Conservation (phyloP, 108 stramenopile species). For the Cyclostephanos tholiformis region DNA sequence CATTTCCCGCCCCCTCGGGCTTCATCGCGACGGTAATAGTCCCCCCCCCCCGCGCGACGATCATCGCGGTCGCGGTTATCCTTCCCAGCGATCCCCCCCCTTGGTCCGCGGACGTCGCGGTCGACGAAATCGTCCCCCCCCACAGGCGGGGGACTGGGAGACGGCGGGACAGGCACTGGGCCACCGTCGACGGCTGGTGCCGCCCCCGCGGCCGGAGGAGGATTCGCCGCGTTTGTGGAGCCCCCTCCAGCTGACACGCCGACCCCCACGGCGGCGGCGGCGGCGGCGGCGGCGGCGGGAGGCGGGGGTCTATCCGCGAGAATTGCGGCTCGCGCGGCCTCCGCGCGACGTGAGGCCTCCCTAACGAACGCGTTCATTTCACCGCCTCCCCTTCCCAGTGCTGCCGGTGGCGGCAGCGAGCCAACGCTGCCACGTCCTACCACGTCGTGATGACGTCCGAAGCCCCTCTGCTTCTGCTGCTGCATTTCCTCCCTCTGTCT, state of each 20-base stretch:
- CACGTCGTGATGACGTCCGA: not conserved
- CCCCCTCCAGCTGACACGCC: not conserved
- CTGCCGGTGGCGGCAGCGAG: conserved; percentile 1
- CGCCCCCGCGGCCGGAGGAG: not conserved
- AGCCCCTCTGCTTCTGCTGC: conserved; percentile 18
- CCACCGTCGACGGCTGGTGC: conserved; percentile 3
- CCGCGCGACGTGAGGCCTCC: conserved; percentile 64
- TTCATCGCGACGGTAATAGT: conserved; percentile 6
- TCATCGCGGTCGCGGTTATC: not conserved
- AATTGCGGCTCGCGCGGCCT: conserved; percentile 53
- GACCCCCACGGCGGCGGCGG: not conserved
- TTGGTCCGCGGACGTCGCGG: not conserved
- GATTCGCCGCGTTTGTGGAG: not conserved
- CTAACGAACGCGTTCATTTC: conserved; percentile 58
- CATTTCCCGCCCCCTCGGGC: not conserved
- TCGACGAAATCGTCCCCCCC: conserved; percentile 9
- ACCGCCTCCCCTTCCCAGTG: conserved; percentile 15
- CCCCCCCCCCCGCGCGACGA: not conserved
- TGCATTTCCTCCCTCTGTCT: conserved; percentile 23
- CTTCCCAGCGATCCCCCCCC: not conserved
- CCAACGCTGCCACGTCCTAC: not conserved
- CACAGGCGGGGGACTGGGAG: conserved; percentile 25
- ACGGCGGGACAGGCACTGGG: conserved; percentile 37
- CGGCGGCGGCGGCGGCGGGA: conserved; percentile 24
- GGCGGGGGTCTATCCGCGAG: conserved; percentile 12